Evolutionary conservation across 345 rosid species (phyloP).

Genomic region (Camelina sativa): DNA sequence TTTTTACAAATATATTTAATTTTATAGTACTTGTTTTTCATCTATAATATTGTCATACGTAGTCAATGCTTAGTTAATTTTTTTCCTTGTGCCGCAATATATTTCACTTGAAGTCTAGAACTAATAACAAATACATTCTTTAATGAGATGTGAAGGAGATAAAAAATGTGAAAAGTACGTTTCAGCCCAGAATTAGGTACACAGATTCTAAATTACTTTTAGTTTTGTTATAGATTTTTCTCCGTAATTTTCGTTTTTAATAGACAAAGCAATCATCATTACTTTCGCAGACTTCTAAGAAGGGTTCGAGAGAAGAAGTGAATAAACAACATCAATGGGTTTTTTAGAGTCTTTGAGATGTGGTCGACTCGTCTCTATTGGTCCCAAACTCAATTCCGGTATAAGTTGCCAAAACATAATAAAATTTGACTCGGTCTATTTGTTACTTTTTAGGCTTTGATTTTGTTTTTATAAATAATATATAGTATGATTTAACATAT

Average conservation of each 20-base stretch:
- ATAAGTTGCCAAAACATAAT: conserved; percentile 1
- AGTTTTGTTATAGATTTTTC: neutral
- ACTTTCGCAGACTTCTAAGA: conserved; percentile 30
- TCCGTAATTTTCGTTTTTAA: conserved; percentile 19
- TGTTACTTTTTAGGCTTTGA: neutral
- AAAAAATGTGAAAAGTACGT: neutral
- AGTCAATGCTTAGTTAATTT: neutral
- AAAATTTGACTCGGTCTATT: neutral
- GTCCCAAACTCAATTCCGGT: conserved; percentile 21
- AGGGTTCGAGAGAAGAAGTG: neutral
- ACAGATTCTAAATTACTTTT: neutral
- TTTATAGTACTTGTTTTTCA: neutral
- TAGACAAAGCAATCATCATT: conserved; percentile 26
- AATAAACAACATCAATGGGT: conserved; percentile 25
- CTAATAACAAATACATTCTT: neutral
- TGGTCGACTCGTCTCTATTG: conserved; percentile 29
- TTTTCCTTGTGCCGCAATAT: neutral
- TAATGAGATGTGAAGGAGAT: conserved; percentile 14
- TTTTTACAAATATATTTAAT: neutral
- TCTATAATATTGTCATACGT: neutral
- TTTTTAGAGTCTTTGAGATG: conserved; percentile 2
- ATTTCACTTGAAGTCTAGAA: neutral
- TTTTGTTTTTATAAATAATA: neutral
- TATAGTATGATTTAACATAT: neutral
- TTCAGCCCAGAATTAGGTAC: conserved; percentile 8